These are phyloP conservation scores for Eimeria tenella DNA, from an alignment of 169 alveolate genomes.

Conservation along the genomic window DNA sequence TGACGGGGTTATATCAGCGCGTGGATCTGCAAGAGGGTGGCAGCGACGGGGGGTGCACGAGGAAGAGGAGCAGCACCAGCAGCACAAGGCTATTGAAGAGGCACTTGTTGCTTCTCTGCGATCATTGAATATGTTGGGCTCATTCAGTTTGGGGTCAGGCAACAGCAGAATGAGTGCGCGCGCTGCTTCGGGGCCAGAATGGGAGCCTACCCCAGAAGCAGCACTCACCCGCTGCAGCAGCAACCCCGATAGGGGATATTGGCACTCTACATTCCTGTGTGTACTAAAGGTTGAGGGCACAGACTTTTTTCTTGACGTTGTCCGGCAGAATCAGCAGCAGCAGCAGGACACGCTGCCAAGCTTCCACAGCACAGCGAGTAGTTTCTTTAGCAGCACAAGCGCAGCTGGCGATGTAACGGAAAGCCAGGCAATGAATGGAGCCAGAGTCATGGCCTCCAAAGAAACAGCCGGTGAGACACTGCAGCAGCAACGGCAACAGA, in stretches of 20 bases:
- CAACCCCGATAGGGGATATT: constrained; percentile 67
- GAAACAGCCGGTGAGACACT: constrained; percentile 32
- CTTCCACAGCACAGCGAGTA: neutral
- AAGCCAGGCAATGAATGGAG: constrained; percentile 3
- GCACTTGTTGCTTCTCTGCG: constrained; percentile 33
- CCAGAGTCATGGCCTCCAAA: constrained; percentile 14
- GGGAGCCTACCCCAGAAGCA: constrained; percentile 28
- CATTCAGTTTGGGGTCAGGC: neutral
- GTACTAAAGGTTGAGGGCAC: constrained; percentile 72
- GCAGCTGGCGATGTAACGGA: constrained; percentile 20
- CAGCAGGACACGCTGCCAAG: neutral
- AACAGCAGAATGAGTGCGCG: neutral
- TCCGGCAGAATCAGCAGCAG: constrained; percentile 42
- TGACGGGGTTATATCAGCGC: constrained; percentile 30
- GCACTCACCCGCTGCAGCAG: constrained; percentile 54
- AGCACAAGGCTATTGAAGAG: constrained; percentile 20
- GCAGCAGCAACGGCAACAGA: constrained; percentile 7
- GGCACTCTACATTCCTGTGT: constrained; percentile 67
- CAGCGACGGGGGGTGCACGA: constrained; percentile 4
- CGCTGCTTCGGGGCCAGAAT: constrained; percentile 3
- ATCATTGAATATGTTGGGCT: constrained; percentile 6
- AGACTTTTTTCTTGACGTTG: constrained; percentile 69
- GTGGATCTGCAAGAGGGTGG: neutral
- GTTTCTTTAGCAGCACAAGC: constrained; percentile 6
- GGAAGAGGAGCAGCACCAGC: constrained; percentile 48